These are phyloP conservation scores for Sporothrix globosa DNA, from an alignment of 2,329 filamentous ascomycete species.

Conservation along the genomic window DNA sequence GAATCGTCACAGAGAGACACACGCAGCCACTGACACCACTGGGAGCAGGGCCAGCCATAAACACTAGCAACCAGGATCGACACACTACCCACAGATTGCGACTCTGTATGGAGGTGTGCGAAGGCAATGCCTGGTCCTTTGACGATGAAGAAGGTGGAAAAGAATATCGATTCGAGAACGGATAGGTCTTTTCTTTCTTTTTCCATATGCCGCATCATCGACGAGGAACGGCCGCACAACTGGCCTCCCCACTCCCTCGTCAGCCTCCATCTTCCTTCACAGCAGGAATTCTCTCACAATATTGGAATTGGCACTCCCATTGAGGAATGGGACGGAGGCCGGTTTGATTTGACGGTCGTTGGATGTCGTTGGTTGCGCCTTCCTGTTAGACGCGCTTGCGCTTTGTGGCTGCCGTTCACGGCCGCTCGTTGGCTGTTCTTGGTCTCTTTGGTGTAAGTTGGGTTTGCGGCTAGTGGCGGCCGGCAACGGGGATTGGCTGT, in stretches of 20 bases:
- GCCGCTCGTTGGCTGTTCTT: background rate
- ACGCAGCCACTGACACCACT: conserved; percentile 8
- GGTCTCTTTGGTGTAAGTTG: conserved; percentile 14
- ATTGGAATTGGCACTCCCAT: background rate
- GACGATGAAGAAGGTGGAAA: no score
- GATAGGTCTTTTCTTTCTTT: no score
- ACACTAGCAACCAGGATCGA: conserved; percentile 1
- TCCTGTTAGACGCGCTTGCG: conserved; percentile 10
- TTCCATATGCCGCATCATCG: background rate
- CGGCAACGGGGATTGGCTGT: conserved; percentile 7
- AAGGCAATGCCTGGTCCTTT: background rate
- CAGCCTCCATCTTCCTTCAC: background rate
- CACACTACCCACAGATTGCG: background rate
- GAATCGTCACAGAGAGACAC: background rate
- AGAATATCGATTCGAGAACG: no score
- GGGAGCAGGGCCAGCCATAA: background rate
- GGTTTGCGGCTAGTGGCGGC: background rate
- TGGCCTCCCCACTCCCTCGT: conserved; percentile 6
- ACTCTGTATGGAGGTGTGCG: conserved; percentile 6
- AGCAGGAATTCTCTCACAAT: background rate
- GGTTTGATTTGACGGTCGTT: no score
- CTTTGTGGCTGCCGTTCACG: background rate
- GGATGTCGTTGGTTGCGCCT: background rate
- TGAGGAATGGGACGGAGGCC: background rate
- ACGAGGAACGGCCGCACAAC: conserved; percentile 4